Evolutionary conservation across 805 yeast genomes (phyloP).

Genomic region (Hanseniaspora mollemarum): DNA sequence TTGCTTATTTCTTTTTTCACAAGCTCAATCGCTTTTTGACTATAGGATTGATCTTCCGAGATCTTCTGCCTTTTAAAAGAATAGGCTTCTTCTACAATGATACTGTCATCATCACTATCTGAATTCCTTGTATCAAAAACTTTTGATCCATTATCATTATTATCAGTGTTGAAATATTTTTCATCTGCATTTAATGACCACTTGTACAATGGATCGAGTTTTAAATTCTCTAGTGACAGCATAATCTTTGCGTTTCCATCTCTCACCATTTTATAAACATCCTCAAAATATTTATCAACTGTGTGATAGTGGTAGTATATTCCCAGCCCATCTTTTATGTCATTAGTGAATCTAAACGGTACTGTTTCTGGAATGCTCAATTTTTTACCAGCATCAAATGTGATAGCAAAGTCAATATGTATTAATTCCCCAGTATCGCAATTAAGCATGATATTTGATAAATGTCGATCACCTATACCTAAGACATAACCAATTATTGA

Average conservation of each 20-base stretch:
- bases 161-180: slow-evolving; percentile 17
- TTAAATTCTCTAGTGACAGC: slow-evolving; percentile 71
- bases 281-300: slow-evolving; percentile 62
- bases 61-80: neutral
- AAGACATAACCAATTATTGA: slow-evolving; percentile 80
- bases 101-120: slow-evolving; percentile 22
- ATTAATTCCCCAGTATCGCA: slow-evolving; percentile 76
- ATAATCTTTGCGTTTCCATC: slow-evolving; percentile 55
- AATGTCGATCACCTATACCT: slow-evolving; percentile 92
- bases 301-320: slow-evolving; percentile 71
- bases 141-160: slow-evolving; percentile 17
- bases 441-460: slow-evolving; percentile 82
- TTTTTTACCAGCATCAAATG: slow-evolving; percentile 84
- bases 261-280: slow-evolving; percentile 56
- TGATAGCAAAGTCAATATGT: slow-evolving; percentile 92
- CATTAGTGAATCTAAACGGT: slow-evolving; percentile 84
- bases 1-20: neutral
- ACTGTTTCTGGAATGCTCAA: slow-evolving; percentile 84
- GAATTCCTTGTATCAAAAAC: slow-evolving; percentile 10
- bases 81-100: neutral
- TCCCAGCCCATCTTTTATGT: slow-evolving; percentile 88
- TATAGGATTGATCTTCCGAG: slow-evolving; percentile 3
- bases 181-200: slow-evolving; percentile 71
- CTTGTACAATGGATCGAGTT: slow-evolving; percentile 85
- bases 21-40: neutral